Evolutionary conservation across 768 basidiomycete species (phyloP).

Genomic region (Leucocoprinus sp.): DNA sequence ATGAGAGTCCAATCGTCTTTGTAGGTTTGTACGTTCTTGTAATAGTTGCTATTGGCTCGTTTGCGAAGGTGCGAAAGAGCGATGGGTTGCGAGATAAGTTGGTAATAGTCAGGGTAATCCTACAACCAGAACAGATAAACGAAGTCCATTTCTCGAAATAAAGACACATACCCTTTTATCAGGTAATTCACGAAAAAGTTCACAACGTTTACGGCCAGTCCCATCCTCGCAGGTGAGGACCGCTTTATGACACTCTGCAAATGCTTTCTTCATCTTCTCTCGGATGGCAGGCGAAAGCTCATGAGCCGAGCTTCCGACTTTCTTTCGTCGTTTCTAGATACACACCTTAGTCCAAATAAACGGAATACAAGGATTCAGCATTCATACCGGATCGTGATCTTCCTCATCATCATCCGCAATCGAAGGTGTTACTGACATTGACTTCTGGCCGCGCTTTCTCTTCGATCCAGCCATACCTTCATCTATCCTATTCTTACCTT

Average conservation of each 20-base stretch:
- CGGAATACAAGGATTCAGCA: background rate
- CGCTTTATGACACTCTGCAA: conserved; percentile 67
- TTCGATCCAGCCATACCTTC: conserved; percentile 50
- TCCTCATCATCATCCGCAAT: conserved; percentile 75
- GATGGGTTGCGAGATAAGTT: conserved; percentile 82
- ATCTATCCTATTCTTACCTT: conserved; percentile 55
- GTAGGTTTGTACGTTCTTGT: conserved; percentile 69
- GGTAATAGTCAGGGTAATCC: conserved; percentile 92
- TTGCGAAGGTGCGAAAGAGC: conserved; percentile 83
- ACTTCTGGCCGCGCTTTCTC: conserved; percentile 69
- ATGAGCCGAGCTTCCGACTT: conserved; percentile 23
- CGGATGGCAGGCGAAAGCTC: conserved; percentile 52
- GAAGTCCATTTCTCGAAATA: background rate
- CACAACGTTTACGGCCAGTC: conserved; percentile 72
- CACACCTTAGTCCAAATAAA: conserved; percentile 1
- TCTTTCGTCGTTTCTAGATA: conserved; percentile 79
- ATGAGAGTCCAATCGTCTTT: conserved; percentile 81
- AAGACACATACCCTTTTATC: conserved; percentile 50
- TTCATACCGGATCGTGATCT: conserved; percentile 55
- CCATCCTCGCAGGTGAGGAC: conserved; percentile 66
- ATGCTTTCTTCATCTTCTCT: conserved; percentile 79
- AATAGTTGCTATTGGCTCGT: conserved; percentile 52
- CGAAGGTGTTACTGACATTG: conserved; percentile 71
- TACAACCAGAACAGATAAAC: conserved; percentile 24
- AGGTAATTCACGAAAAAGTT: conserved; percentile 84